Conservation (phyloP, 805 yeast species). For the Clavispora fructus region DNA sequence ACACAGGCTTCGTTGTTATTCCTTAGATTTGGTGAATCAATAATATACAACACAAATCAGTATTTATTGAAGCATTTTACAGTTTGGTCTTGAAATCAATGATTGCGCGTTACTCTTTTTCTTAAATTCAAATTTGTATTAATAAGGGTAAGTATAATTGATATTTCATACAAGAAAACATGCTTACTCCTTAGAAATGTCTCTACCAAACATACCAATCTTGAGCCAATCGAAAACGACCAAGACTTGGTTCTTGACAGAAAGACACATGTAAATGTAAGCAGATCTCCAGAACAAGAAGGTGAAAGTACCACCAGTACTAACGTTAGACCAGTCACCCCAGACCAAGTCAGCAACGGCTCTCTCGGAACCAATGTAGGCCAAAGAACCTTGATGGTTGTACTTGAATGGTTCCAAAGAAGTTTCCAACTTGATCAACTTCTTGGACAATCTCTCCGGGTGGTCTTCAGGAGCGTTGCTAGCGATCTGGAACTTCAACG, state of each 20-base stretch:
- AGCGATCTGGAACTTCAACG: conserved; percentile 42
- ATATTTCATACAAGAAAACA: neutral
- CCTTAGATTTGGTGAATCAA: neutral
- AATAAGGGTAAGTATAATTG: neutral
- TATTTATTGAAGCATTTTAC: too few relatives aligned
- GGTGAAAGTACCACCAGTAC: conserved; percentile 81
- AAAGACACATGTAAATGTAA: conserved; percentile 86
- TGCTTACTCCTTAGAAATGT: conserved; percentile 73
- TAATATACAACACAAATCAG: neutral
- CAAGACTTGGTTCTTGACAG: conserved; percentile 81
- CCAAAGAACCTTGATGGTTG: conserved; percentile 87
- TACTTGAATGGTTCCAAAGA: conserved; percentile 64
- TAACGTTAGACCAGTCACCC: conserved; percentile 73
- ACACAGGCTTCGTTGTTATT: conserved; percentile 9
- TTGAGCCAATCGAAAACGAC: conserved; percentile 88
- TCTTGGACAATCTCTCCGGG: conserved; percentile 42
- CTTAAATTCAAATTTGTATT: neutral
- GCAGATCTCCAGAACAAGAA: conserved; percentile 94
- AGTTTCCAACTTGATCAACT: conserved; percentile 37
- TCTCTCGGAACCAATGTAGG: conserved; percentile 87
- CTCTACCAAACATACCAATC: conserved; percentile 86
- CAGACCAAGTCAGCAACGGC: conserved; percentile 89
- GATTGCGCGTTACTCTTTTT: too few relatives aligned
- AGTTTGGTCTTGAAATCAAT: too few relatives aligned
- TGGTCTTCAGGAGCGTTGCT: conserved; percentile 37